These are phyloP conservation scores for Peronospora farinosa DNA, from an alignment of 352 stramenopile species.

Conservation along the genomic window DNA sequence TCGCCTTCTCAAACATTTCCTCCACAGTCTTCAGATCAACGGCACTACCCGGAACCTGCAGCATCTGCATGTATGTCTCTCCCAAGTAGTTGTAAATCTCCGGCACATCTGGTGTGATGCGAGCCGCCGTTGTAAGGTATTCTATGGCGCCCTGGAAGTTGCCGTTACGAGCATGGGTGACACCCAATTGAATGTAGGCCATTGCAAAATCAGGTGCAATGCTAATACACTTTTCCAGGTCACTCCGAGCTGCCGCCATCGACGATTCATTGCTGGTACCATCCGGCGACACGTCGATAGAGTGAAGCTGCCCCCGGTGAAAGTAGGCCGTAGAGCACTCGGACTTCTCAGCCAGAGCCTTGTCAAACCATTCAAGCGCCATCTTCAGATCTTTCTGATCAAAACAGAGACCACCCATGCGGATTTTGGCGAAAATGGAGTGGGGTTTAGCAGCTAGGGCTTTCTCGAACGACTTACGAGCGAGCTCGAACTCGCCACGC, in stretches of 20 bases:
- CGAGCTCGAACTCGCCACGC: constrained; percentile 63
- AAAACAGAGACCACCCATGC: constrained; percentile 75
- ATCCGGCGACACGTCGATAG: constrained; percentile 58
- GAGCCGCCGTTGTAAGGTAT: constrained; percentile 53
- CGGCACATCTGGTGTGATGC: constrained; percentile 64
- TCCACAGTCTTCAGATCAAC: constrained; percentile 57
- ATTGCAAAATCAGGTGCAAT: constrained; percentile 71
- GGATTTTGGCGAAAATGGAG: constrained; percentile 78
- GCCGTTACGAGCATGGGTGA: constrained; percentile 62
- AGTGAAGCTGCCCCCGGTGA: constrained; percentile 76
- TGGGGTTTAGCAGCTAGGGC: constrained; percentile 57
- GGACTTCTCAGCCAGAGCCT: constrained; percentile 55
- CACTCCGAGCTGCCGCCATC: constrained; percentile 46
- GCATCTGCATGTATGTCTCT: constrained; percentile 83
- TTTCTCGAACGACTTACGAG: constrained; percentile 57
- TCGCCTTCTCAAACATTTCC: constrained; percentile 78
- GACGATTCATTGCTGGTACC: constrained; percentile 46
- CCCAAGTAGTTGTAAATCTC: constrained; percentile 86
- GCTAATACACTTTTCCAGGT: constrained; percentile 68
- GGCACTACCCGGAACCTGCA: constrained; percentile 41
- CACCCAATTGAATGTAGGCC: constrained; percentile 78
- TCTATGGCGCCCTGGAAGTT: constrained; percentile 70
- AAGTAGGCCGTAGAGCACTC: constrained; percentile 74
- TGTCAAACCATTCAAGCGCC: constrained; percentile 72
- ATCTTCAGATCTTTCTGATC: constrained; percentile 74